These are phyloP conservation scores for Pleurotus pulmonarius DNA, from an alignment of 768 basidiomycete species.

Conservation along the genomic window DNA sequence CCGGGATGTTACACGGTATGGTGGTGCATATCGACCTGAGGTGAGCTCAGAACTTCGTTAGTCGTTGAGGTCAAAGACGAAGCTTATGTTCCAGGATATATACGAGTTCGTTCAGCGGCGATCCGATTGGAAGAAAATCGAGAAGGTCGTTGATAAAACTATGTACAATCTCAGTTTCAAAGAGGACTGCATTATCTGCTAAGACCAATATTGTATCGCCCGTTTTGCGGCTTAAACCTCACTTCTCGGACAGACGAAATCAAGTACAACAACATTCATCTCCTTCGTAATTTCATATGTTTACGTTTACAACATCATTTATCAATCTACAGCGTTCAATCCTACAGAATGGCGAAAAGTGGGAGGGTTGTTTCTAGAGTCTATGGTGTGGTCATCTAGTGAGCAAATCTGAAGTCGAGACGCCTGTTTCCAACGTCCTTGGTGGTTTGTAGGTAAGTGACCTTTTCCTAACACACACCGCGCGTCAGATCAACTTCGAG, in stretches of 20 bases:
- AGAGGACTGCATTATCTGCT: constrained; percentile 76
- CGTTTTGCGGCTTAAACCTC: not conserved
- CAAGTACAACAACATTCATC: not conserved
- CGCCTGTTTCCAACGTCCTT: constrained; percentile 56
- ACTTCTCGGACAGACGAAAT: not conserved
- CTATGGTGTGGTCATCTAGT: constrained; percentile 24
- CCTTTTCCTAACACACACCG: constrained; percentile 40
- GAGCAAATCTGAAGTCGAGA: constrained; percentile 63
- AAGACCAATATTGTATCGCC: constrained; percentile 12
- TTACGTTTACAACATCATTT: no score
- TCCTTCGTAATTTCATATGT: no score
- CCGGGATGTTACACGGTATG: constrained; percentile 91
- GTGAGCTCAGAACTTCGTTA: constrained; percentile 32
- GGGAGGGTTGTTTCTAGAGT: no score
- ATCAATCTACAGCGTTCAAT: no score
- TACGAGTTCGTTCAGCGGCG: constrained; percentile 95
- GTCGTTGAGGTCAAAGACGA: not conserved
- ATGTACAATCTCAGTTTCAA: constrained; percentile 94
- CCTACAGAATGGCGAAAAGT: no score
- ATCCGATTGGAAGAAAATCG: constrained; percentile 98
- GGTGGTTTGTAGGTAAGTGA: constrained; percentile 53
- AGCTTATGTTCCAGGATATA: constrained; percentile 48
- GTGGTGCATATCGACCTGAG: constrained; percentile 92
- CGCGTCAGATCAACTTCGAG: not conserved
- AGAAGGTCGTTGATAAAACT: constrained; percentile 91